Conservation (phyloP, 306 rosid species). For the Cyamopsis tetragonoloba region DNA sequence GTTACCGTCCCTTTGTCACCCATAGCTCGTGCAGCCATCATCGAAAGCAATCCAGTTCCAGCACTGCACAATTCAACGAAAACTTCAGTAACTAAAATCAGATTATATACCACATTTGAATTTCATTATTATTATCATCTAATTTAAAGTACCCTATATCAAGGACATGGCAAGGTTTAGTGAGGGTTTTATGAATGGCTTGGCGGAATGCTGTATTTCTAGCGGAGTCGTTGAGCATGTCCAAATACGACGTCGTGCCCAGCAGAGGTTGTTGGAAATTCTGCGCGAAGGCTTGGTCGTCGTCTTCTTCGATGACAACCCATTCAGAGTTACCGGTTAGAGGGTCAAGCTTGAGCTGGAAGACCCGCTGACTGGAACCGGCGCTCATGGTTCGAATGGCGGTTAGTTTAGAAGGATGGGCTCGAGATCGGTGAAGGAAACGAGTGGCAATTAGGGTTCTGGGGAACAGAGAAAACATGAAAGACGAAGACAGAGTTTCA, state of each 20-base stretch:
- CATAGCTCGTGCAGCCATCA: constrained; percentile 96
- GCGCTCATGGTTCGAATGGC: constrained; percentile 56
- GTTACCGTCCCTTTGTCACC: constrained; percentile 54
- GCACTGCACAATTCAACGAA: constrained; percentile 45
- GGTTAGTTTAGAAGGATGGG: background rate
- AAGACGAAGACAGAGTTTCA: background rate
- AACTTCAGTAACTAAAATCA: background rate
- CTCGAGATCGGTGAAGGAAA: background rate
- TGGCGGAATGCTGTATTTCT: constrained; percentile 67
- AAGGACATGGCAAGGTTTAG: constrained; percentile 68
- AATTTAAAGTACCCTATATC: constrained; percentile 68
- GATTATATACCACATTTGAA: background rate
- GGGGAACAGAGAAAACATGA: constrained; percentile 31
- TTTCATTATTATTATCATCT: background rate
- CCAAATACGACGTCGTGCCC: constrained; percentile 78
- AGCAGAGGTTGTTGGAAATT: constrained; percentile 47
- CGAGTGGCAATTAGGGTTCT: constrained; percentile 36
- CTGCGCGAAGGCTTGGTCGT: constrained; percentile 20
- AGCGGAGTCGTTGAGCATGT: constrained; percentile 82
- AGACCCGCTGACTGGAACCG: constrained; percentile 45
- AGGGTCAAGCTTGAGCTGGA: constrained; percentile 78
- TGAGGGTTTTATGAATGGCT: constrained; percentile 75
- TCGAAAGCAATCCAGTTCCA: constrained; percentile 90
- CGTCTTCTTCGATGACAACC: constrained; percentile 72
- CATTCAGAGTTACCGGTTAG: constrained; percentile 91